Evolutionary conservation across 75 land plant species (phyloP).

Genomic region (Pinus taeda): DNA sequence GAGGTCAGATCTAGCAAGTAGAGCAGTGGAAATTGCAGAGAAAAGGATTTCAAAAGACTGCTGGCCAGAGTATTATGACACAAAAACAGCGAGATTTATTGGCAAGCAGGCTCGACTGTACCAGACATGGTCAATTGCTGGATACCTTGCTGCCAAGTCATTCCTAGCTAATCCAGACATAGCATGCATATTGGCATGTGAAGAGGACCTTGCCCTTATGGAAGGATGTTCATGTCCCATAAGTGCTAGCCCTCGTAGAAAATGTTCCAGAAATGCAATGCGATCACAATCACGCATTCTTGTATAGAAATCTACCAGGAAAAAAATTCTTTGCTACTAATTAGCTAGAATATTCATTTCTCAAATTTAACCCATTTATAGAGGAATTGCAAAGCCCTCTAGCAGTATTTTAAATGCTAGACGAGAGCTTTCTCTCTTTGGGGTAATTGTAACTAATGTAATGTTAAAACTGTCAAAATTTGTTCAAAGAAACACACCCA

Average conservation of each 20-base stretch:
- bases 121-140: conserved; percentile 69
- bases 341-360: conserved; percentile 1
- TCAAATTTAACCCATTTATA: conserved; percentile 1
- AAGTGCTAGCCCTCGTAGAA: conserved; percentile 23
- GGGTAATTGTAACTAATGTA: conserved; percentile 3
- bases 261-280: conserved; percentile 26
- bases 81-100: conserved; percentile 62
- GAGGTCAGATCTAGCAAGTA: conserved; percentile 54
- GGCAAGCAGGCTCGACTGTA: conserved; percentile 67
- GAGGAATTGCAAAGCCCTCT: conserved; percentile 3
- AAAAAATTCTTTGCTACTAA: not conserved
- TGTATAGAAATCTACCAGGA: conserved; percentile 15
- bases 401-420: conserved; percentile 1
- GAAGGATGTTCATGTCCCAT: conserved; percentile 25
- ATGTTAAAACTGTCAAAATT: conserved; percentile 2
- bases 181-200: conserved; percentile 23
- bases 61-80: conserved; percentile 89
- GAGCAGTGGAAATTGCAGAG: conserved; percentile 64
- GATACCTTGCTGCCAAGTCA: conserved; percentile 33
- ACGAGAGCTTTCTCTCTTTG: conserved; percentile 6
- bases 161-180: conserved; percentile 24
- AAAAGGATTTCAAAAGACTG: conserved; percentile 48
- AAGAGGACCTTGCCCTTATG: conserved; percentile 27
- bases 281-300: conserved; percentile 62
- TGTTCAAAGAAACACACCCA: conserved; percentile 3